Evolutionary conservation across 2,329 filamentous ascomycete genomes (phyloP).

Genomic region (Grosmannia serpens): DNA sequence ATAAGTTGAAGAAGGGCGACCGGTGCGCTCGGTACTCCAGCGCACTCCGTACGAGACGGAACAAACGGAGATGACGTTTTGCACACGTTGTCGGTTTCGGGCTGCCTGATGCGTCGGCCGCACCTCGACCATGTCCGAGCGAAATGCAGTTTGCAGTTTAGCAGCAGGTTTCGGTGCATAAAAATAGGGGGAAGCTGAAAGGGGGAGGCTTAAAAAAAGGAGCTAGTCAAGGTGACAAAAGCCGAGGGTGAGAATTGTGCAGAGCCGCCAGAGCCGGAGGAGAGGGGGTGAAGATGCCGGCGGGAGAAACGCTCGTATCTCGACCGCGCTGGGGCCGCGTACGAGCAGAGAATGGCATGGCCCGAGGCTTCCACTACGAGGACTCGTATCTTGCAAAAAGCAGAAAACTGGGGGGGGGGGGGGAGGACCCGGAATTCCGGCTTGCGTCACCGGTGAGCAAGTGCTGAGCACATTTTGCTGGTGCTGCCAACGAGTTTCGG

Average conservation of each 20-base stretch:
- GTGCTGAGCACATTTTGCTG: background rate
- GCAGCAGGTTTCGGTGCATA: background rate
- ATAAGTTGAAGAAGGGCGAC: background rate
- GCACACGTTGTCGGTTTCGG: background rate
- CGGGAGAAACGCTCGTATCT: background rate
- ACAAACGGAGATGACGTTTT: background rate
- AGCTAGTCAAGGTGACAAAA: background rate
- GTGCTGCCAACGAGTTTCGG: background rate
- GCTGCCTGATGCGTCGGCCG: too few species aligned
- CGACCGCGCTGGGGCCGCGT: background rate
- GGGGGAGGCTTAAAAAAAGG: background rate
- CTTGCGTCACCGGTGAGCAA: background rate
- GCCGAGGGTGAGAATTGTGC: background rate
- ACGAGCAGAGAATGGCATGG: too few species aligned
- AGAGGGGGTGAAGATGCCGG: background rate
- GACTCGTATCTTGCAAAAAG: too few species aligned
- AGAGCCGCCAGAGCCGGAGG: background rate
- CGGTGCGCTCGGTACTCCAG: too few species aligned
- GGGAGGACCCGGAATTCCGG: background rate
- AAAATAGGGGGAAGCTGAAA: background rate
- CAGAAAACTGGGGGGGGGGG: background rate
- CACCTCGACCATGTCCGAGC: background rate
- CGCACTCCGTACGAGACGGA: background rate
- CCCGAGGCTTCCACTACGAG: background rate
- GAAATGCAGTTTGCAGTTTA: background rate